Base-by-base conservation (phyloP, 208 protist genomes). In the Tritrichomonas musculus region DNA sequence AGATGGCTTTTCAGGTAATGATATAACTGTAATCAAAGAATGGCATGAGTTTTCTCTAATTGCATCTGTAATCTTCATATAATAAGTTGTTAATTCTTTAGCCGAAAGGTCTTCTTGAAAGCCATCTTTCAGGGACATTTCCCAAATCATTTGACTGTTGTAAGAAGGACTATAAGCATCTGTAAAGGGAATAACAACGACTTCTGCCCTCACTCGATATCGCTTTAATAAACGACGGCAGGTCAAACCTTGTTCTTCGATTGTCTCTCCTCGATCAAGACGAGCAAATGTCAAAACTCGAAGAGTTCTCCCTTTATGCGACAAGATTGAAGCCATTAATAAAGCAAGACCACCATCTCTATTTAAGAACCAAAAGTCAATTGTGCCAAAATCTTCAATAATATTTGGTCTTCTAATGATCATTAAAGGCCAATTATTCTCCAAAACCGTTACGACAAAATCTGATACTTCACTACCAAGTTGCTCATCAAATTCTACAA, bases 401-500 rank as follows among this genome's bases (percentile, higher is more conserved):
- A 33, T 57, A 44, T 44, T 57, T 20, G 47, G 47, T 20, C 39
- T 88, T 36, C 77, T 53, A 14, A 88, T 1, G 0, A 88, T 33
- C 11, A 88, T 60, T 0, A 88, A 20, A 20, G 47, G 27, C 77
- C 77, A 88, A 13, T 57, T 0, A 20, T 33, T 88, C 3, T 88
- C 77, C 0, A 53, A 27, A 0, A 88, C 77, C n/a, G 33, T 11
- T 4, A 9, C 39, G n/a, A 88, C 57, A 50, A 88, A 88, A 9
- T 88, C n/a, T 53, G 77, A 25, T 8, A 8, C 17, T 39, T 57
- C 47, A 5, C 57, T 14, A 17, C 17, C 14, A 2, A 88, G n/a
- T 57, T 44, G n/a, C 57, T 88, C 77, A 57, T 88, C 77, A 47
- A 88, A 88, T 57, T 88, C 47, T 1, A 47, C 47, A 47, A 88